A percentile compares a stretch with the other conserved stretches of the same genome.
phyloP scores from a whole-genome alignment of 75 land plant genomes.

The Pinus tabuliformis region DNA sequence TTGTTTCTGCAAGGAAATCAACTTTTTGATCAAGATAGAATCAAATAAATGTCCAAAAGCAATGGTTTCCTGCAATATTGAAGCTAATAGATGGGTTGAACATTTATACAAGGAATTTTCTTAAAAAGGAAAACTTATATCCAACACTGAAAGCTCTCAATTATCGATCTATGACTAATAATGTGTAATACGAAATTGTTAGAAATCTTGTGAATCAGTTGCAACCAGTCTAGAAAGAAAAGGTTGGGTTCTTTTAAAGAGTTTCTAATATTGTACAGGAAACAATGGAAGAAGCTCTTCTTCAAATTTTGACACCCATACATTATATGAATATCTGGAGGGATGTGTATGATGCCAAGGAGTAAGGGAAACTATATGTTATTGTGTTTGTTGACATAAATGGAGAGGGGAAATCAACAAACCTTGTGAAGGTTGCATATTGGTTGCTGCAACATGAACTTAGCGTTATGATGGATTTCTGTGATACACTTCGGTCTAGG shows the following conservation, averaged over 20 bases:
- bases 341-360: constrained; percentile 95
- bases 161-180: constrained; percentile 94
- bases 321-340: constrained; percentile 93
- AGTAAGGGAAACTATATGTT: constrained; percentile 92
- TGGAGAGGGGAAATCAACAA: constrained; percentile 98
- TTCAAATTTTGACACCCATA: constrained; percentile 89
- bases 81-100: too few relatives aligned
- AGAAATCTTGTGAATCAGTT: constrained; percentile 93
- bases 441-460: constrained; percentile 51
- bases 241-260: constrained; percentile 88
- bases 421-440: constrained; percentile 75
- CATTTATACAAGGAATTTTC: not conserved
- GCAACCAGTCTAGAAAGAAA: constrained; percentile 97
- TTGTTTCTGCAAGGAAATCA: too few relatives aligned
- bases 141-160: constrained; percentile 92
- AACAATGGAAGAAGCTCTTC: constrained; percentile 98
- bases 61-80: too few relatives aligned
- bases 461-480: constrained; percentile 97
- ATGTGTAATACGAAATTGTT: constrained; percentile 98
- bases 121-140: constrained; percentile 81
- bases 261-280: constrained; percentile 91
- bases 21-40: too few relatives aligned
- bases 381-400: constrained; percentile 98
- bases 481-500: constrained; percentile 96
- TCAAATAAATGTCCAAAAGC: too few relatives aligned